Evolutionary conservation across 805 yeast genomes (phyloP), one percentile per base, ranked within the genome.

Genomic region (Cyberlindnera veronae): DNA sequence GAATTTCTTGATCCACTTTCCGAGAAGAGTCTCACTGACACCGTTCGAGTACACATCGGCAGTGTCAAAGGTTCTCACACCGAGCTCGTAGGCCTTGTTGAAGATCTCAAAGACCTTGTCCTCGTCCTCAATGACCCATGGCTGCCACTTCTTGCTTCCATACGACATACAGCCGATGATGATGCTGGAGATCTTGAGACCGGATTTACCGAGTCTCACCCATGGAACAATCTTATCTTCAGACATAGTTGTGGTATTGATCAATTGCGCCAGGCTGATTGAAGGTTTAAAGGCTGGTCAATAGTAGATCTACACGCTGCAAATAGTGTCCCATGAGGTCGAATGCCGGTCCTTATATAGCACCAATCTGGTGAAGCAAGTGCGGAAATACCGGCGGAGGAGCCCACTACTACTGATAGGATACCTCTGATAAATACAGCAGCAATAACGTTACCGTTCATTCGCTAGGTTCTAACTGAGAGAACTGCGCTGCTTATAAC

Each of bases 141-240:
- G 61, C 13, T 55, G 63, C 73, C 74, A 70, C 10, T 31, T 39
- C 17, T 39, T 48, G 18, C 40, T 32, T 4, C 69, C 68, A 42
- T 39, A 59, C 2, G 72, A 57, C 81, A 75, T 75, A 49, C 77
- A 73, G 5, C 81, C 82, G 9, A 75, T 68, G 36, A 76, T 64
- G 23, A 76, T 51, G 30, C 65, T 65, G 18, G 80, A 69, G 18
- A 76, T 61, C 42, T 67, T 65, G 32, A 76, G 61, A 4, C 81
- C 81, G 0, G 76, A 64, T 12, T 53, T 47, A 4, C 79, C 79
- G 17, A 61, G 45, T 18, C 44, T 49, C 11, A 15, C 26, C 54
- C 54, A 46, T 10, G 44, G 47, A 14, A 44, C 44, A 14, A 32
- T 15, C 30, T 44, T 32, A 12, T 12, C 23, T 20, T 33, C 34